phyloP scores from a whole-genome alignment of 345 rosid species.

The Brassica incana region DNA sequence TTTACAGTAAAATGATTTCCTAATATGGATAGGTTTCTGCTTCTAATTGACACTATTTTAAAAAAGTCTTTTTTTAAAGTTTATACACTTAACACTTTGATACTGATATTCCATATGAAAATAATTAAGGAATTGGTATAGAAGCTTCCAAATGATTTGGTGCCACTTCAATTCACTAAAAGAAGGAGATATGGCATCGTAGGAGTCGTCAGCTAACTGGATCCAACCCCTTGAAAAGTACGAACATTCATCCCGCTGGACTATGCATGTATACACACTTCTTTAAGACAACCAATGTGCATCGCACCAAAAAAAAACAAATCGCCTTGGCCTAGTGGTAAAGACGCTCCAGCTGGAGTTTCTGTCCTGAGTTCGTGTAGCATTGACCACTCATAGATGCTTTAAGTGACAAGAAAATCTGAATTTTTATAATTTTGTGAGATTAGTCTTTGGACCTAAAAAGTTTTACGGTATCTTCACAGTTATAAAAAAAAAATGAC shows the following conservation, averaged over 20 bases:
- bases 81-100: not conserved
- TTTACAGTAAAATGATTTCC: not conserved
- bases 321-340: too few species aligned
- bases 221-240: slow-evolving; percentile 1
- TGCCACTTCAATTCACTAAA: not conserved
- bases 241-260: slow-evolving; percentile 4
- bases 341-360: too few species aligned
- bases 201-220: slow-evolving; percentile 5
- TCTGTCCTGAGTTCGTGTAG: too few species aligned
- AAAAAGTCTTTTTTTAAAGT: not conserved
- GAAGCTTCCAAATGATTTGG: slow-evolving; percentile 23
- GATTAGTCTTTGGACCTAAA: too few species aligned
- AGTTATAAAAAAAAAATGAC: too few species aligned
- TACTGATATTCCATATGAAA: slow-evolving; percentile 2
- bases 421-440: too few species aligned
- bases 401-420: too few species aligned
- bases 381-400: too few species aligned
- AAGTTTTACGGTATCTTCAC: too few species aligned
- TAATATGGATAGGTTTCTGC: not conserved
- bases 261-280: not conserved
- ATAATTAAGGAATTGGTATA: not conserved
- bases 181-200: not conserved
- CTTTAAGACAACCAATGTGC: too few species aligned
- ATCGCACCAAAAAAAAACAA: too few species aligned
- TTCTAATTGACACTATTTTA: not conserved